phyloP scores from a whole-genome alignment of 1,139 yeast genomes.

The Saccharomyces hybrid region DNA sequence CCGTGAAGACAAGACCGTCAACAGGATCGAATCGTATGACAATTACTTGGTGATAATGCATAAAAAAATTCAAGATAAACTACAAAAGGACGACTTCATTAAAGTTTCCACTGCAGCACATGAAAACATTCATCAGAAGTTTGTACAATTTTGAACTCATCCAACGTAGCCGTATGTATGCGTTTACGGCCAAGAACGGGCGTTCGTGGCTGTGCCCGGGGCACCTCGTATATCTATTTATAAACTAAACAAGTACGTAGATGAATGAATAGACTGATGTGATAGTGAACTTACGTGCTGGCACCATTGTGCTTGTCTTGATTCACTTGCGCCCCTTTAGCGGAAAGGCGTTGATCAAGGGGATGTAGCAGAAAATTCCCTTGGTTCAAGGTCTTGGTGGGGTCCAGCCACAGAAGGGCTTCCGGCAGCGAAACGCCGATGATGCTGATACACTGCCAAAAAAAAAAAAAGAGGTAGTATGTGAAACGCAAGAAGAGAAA shows the following conservation, averaged over 20 bases:
- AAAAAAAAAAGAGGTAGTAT: neutral
- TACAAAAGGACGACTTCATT: conserved; percentile 36
- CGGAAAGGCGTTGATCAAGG: neutral
- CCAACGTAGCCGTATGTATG: neutral
- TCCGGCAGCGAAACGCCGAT: neutral
- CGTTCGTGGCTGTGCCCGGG: neutral
- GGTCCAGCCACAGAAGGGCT: conserved; percentile 1
- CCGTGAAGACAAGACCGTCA: conserved; percentile 67
- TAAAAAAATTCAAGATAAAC: conserved; percentile 45
- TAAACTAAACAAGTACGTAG: neutral
- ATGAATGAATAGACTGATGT: neutral
- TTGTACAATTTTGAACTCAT: conserved; percentile 24
- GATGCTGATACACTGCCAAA: neutral
- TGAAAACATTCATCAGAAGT: conserved; percentile 31
- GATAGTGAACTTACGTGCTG: neutral
- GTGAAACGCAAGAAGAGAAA: neutral
- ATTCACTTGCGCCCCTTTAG: neutral
- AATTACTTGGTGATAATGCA: conserved; percentile 60
- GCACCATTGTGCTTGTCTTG: neutral
- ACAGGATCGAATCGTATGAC: conserved; percentile 42
- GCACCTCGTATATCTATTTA: neutral
- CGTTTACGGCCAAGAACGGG: no score
- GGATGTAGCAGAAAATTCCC: neutral
- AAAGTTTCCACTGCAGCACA: conserved; percentile 15
- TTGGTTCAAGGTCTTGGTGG: neutral